A percentile compares a stretch with the other conserved stretches of the same genome.
These are phyloP conservation scores for Floccularia luteovirens DNA, from an alignment of 768 basidiomycete species.

Conservation along the genomic window DNA sequence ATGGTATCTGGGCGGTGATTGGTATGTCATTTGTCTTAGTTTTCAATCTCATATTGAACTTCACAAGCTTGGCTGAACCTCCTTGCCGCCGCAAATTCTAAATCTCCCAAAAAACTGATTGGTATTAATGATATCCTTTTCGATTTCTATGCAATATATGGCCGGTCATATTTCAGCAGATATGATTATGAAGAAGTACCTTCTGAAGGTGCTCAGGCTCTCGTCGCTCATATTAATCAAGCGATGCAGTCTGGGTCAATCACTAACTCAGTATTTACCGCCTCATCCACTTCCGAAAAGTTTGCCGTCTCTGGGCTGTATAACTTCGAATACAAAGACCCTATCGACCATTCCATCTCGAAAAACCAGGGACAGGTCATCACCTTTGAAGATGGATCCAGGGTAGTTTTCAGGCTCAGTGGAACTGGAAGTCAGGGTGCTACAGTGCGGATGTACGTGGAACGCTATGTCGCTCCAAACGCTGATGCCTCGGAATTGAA, in stretches of 20 bases:
- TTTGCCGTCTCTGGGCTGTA: constrained; percentile 75
- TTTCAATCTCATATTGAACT: not conserved
- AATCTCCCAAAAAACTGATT: constrained; percentile 65
- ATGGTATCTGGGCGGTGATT: constrained; percentile 95
- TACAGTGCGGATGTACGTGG: constrained; percentile 93
- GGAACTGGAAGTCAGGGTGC: constrained; percentile 97
- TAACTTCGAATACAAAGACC: constrained; percentile 96
- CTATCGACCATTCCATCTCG: constrained; percentile 91
- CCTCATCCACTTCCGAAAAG: constrained; percentile 54
- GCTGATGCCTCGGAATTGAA: constrained; percentile 63
- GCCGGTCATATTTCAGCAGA: constrained; percentile 96
- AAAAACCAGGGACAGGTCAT: constrained; percentile 96
- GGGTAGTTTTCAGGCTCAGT: constrained; percentile 92
- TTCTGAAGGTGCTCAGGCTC: constrained; percentile 80
- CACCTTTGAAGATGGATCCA: constrained; percentile 83
- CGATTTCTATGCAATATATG: constrained; percentile 87
- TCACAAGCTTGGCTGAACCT: constrained; percentile 92
- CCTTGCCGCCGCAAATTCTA: constrained; percentile 79
- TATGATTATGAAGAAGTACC: constrained; percentile 99
- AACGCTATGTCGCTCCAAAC: constrained; percentile 75
- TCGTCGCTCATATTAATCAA: constrained; percentile 73
- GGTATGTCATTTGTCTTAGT: constrained; percentile 41
- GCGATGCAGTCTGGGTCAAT: constrained; percentile 65
- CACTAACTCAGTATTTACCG: constrained; percentile 57
- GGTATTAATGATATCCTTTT: constrained; percentile 90